Evolutionary conservation across 192 early-diverging fungal species (phyloP).

Genomic region (Podila minutissima): DNA sequence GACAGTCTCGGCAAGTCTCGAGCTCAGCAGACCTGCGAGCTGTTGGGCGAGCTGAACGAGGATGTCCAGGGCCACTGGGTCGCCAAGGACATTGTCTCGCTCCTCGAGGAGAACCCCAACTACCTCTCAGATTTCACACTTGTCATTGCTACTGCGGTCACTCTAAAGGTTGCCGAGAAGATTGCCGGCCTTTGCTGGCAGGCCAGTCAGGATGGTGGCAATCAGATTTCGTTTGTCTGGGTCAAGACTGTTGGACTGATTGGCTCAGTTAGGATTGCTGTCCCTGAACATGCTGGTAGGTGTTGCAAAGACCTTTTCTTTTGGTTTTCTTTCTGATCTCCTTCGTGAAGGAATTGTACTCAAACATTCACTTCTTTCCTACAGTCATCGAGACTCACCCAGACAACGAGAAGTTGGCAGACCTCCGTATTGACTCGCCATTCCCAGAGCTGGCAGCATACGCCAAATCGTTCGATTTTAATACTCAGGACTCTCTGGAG

Average conservation of each 20-base stretch:
- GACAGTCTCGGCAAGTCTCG: conserved; percentile 71
- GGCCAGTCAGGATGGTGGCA: conserved; percentile 26
- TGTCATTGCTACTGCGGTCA: conserved; percentile 78
- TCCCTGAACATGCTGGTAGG: conserved; percentile 85
- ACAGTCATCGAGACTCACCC: conserved; percentile 93
- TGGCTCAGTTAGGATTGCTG: conserved; percentile 74
- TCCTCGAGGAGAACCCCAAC: conserved; percentile 39
- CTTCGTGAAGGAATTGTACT: conserved; percentile 8
- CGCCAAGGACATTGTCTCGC: conserved; percentile 57
- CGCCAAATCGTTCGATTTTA: conserved; percentile 75
- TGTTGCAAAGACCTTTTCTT: background rate
- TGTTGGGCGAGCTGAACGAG: conserved; percentile 89
- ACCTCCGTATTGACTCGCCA: conserved; percentile 86
- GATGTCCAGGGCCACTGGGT: conserved; percentile 76
- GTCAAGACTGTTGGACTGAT: conserved; percentile 80
- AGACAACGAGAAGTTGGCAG: conserved; percentile 64
- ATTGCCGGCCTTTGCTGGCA: conserved; percentile 72
- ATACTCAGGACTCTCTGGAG: conserved; percentile 69
- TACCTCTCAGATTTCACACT: conserved; percentile 78
- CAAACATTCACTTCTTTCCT: background rate
- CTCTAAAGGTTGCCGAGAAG: conserved; percentile 60
- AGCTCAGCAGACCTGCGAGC: conserved; percentile 67
- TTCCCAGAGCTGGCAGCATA: conserved; percentile 76
- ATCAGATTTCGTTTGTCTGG: conserved; percentile 73
- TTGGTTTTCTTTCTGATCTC: conserved; percentile 5